Conservation (phyloP, 257 asterid genomes). For the Ilex aquifolium region DNA sequence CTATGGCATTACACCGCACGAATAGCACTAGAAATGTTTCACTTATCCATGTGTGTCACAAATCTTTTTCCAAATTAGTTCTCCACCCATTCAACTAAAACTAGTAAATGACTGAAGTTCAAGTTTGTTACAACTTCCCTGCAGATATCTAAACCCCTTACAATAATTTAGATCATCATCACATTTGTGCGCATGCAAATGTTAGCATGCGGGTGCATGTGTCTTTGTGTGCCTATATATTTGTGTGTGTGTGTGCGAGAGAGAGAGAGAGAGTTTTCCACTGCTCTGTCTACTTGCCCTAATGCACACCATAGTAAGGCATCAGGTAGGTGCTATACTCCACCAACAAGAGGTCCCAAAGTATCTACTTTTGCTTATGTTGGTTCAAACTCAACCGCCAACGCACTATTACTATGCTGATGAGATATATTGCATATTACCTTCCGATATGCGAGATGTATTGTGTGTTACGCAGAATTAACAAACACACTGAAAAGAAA, state of each 20-base stretch:
- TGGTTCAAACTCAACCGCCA: neutral
- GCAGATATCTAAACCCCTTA: neutral
- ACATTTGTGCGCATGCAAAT: too few relatives aligned
- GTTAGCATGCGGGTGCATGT: too few relatives aligned
- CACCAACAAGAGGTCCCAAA: neutral
- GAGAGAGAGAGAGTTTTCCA: neutral
- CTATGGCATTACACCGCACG: too few relatives aligned
- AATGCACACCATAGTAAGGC: neutral
- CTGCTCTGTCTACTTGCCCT: neutral
- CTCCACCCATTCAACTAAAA: neutral
- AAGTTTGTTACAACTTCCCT: too few relatives aligned
- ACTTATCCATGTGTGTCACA: too few relatives aligned
- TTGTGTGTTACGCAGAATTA: too few relatives aligned
- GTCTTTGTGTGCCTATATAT: too few relatives aligned
- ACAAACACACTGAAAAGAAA: too few relatives aligned
- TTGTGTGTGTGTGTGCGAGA: neutral
- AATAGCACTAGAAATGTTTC: too few relatives aligned
- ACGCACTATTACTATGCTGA: neutral
- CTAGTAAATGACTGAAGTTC: neutral
- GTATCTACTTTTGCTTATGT: too few relatives aligned
- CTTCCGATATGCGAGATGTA: neutral
- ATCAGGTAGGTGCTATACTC: neutral
- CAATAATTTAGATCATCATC: neutral
- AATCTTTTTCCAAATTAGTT: too few relatives aligned
- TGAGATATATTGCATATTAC: too few relatives aligned